Conservation (phyloP, 2,329 filamentous ascomycete species). For the Orbilia brochopaga region DNA sequence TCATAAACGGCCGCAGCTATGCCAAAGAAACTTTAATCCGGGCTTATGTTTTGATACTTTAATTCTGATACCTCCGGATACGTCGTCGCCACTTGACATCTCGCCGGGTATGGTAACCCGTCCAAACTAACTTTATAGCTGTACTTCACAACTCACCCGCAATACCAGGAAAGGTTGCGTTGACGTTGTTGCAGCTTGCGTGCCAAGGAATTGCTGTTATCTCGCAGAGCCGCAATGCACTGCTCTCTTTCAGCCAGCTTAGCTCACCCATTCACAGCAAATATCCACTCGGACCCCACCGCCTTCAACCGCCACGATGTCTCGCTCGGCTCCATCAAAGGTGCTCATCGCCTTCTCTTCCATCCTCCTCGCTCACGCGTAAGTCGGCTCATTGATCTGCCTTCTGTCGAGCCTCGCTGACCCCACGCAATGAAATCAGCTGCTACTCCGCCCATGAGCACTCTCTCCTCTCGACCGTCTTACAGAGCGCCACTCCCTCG, state of each 20-base stretch:
- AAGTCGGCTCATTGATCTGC: conserved; percentile 59
- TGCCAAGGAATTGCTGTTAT: conserved; percentile 17
- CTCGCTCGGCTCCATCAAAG: conserved; percentile 35
- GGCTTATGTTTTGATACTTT: no score
- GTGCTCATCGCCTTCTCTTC: conserved; percentile 74
- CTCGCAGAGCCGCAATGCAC: conserved; percentile 16
- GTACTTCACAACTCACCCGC: not conserved
- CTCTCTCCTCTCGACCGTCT: conserved; percentile 63
- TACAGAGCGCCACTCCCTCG: conserved; percentile 59
- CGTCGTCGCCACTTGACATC: not conserved
- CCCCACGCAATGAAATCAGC: conserved; percentile 61
- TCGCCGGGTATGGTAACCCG: not conserved
- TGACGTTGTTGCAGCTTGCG: conserved; percentile 25
- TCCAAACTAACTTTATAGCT: not conserved
- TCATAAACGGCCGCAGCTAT: no score
- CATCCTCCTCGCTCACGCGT: conserved; percentile 85
- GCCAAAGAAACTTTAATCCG: no score
- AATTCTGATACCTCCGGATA: no score
- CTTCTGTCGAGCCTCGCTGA: conserved; percentile 19
- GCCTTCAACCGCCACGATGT: conserved; percentile 13
- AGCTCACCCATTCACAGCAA: not conserved
- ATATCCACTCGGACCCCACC: not conserved
- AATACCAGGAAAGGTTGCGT: conserved; percentile 15
- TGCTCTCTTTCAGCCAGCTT: not conserved
- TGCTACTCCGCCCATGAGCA: conserved; percentile 97